Conservation (phyloP, 2,329 filamentous ascomycete genomes). For the Rhexocercosporidium sp. region DNA sequence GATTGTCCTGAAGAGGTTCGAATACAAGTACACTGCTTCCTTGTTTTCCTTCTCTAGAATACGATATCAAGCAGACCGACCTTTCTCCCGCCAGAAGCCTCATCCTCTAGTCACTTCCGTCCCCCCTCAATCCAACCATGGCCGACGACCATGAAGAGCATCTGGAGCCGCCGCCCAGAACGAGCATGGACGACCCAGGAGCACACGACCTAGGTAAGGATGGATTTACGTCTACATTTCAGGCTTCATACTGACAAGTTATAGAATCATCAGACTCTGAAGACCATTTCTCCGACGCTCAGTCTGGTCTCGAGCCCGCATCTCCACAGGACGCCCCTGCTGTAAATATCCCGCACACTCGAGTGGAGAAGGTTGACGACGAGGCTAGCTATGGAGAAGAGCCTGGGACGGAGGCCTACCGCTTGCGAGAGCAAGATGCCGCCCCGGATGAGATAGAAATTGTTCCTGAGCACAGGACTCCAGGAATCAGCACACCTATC, state of each 20-base stretch:
- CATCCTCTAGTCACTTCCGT: background rate
- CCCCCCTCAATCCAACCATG: conserved; percentile 25
- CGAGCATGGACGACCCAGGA: conserved; percentile 58
- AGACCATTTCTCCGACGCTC: conserved; percentile 72
- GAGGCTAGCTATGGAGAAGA: conserved; percentile 65
- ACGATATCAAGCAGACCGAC: background rate
- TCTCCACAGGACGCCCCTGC: conserved; percentile 48
- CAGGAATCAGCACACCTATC: conserved; percentile 14
- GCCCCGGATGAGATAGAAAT: conserved; percentile 63
- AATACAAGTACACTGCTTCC: background rate
- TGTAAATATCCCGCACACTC: conserved; percentile 55
- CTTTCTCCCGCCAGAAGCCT: background rate
- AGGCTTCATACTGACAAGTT: conserved; percentile 8
- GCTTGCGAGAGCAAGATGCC: conserved; percentile 61
- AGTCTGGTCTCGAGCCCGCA: conserved; percentile 53
- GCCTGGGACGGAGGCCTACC: conserved; percentile 63
- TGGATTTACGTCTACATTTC: conserved; percentile 14
- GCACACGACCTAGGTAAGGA: conserved; percentile 62
- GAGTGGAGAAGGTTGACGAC: conserved; percentile 63
- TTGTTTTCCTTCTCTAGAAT: background rate
- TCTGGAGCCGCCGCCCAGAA: conserved; percentile 48
- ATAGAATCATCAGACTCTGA: conserved; percentile 66
- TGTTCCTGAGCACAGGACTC: conserved; percentile 25
- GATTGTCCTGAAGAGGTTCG: background rate
- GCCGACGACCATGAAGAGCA: conserved; percentile 44